phyloP scores from a whole-genome alignment of 768 basidiomycete genomes.

The Chalciporus chontae region DNA sequence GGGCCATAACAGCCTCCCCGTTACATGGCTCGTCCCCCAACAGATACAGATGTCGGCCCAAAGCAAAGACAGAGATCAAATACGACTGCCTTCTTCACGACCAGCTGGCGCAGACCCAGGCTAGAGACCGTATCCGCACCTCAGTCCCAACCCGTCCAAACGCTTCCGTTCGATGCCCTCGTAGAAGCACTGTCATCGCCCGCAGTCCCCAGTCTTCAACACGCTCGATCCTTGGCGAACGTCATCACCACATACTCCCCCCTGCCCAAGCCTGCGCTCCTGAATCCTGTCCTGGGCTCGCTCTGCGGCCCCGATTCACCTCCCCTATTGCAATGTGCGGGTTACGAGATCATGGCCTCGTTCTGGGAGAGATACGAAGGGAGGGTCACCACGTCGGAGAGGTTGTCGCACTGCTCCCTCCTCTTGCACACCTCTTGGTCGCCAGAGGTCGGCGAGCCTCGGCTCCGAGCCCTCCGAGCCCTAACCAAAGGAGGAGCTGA shows the following conservation, averaged over 20 bases:
- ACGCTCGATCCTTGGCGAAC: constrained; percentile 59
- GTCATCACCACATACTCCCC: constrained; percentile 51
- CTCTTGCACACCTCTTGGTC: constrained; percentile 57
- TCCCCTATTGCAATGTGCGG: constrained; percentile 56
- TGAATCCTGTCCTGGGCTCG: constrained; percentile 58
- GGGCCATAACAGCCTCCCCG: constrained; percentile 10
- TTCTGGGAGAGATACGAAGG: constrained; percentile 62
- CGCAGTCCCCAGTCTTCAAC: constrained; percentile 60
- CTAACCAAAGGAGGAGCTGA: constrained; percentile 60
- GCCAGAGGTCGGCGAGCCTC: constrained; percentile 66
- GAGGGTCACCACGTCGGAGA: constrained; percentile 50
- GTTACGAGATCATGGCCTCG: constrained; percentile 68
- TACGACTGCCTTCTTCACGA: constrained; percentile 40
- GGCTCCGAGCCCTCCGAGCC: constrained; percentile 63
- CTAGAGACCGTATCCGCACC: constrained; percentile 26
- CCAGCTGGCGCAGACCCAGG: constrained; percentile 37
- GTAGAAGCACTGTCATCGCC: constrained; percentile 46
- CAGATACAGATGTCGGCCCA: constrained; percentile 30
- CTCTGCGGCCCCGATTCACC: constrained; percentile 58
- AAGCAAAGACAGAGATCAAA: constrained; percentile 40
- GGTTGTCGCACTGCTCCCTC: constrained; percentile 60
- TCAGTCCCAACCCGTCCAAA: constrained; percentile 23
- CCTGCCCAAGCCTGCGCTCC: constrained; percentile 46
- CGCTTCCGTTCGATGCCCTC: constrained; percentile 41
- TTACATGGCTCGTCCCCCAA: constrained; percentile 30